Base-by-base conservation (phyloP, 164 flowering plant species). In the Sextonia rubra region DNA sequence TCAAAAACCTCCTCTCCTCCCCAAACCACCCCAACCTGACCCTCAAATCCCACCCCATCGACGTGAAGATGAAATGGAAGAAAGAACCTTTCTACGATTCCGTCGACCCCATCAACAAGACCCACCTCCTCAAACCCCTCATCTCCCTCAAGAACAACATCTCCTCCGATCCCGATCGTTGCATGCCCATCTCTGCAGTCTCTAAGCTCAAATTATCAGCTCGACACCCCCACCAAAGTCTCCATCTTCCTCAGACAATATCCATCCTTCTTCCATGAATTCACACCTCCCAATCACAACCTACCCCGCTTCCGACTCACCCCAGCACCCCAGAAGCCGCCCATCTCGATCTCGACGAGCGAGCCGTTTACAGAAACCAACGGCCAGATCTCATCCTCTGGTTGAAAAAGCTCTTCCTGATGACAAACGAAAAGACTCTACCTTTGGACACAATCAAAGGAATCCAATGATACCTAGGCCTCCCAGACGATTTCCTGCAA, bases 31-130 rank as follows among this genome's bases (percentile, higher is more conserved):
- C 22, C 2, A 47, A 24, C 44, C 68, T 65, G 80, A 84, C 73
- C 61, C 90, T 86, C 73, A 85, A 64, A 30, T 75, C 47, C 66
- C 81, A n/a, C 67, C 91, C 90, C 75, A 92, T 89, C 12, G 78
- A 92, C 75, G 97, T 90, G 68, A 91, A 88, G 79, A 90, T 89
- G 97, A 94, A 91, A 78, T 88, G 95, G 95, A 94, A 92, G 75
- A 89, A 84, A 71, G 97, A 92, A 62, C 62, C 79, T 0, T 86
- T 64, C 76, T 88, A 75, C 65, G 95, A 94, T 66, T 84, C 87
- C 5, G 83, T 94, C 66, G 93, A 90, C 32, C 79, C 82, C 47
- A 84, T 92, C 64, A 75, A 86, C 80, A 76, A 65, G 52, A 84
- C 92, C 69, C 66, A 76, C 3, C 80, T 82, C 20, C 90, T 94